A percentile compares a stretch with the other conserved stretches of the same genome.
Conservation (phyloP, 2,329 filamentous ascomycete species). For the Hypoxylon sp. region DNA sequence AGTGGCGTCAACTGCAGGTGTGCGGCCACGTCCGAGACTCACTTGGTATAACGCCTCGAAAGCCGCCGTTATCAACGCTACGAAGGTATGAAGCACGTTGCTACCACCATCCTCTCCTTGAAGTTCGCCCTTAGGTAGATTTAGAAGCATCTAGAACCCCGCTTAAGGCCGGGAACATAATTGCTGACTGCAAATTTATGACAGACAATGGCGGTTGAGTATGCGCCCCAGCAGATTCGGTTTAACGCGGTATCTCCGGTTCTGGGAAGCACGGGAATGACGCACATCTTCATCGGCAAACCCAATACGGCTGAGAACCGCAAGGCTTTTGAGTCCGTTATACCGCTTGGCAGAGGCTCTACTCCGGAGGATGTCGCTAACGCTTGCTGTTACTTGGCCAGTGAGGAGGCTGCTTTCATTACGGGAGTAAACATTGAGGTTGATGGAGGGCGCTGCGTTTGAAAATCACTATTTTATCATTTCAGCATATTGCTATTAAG, state of each 20-base stretch:
- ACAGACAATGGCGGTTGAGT: slow-evolving; percentile 76
- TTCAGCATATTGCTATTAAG: slow-evolving; percentile 3
- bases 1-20: slow-evolving; percentile 75
- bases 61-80: slow-evolving; percentile 74
- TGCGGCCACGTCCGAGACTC: slow-evolving; percentile 72
- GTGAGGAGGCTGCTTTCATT: slow-evolving; percentile 79
- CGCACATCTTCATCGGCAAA: slow-evolving; percentile 70
- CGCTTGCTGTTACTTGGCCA: slow-evolving; percentile 78
- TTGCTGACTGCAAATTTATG: slow-evolving; percentile 20
- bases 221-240: slow-evolving; percentile 78
- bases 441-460: slow-evolving; percentile 54
- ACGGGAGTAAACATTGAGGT: slow-evolving; percentile 80
- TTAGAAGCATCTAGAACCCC: slow-evolving; percentile 1
- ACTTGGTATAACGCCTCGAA: slow-evolving; percentile 82
- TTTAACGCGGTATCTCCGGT: slow-evolving; percentile 81
- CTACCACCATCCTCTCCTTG: background rate
- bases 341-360: slow-evolving; percentile 69
- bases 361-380: slow-evolving; percentile 78
- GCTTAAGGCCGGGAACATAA: background rate
- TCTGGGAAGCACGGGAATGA: slow-evolving; percentile 76
- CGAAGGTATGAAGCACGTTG: slow-evolving; percentile 55
- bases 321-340: slow-evolving; percentile 66
- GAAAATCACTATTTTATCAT: slow-evolving; percentile 15
- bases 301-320: slow-evolving; percentile 74
- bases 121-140: background rate